Evolutionary conservation across 192 early-diverging fungal genomes (phyloP).

Genomic region (Coemansia sp.): DNA sequence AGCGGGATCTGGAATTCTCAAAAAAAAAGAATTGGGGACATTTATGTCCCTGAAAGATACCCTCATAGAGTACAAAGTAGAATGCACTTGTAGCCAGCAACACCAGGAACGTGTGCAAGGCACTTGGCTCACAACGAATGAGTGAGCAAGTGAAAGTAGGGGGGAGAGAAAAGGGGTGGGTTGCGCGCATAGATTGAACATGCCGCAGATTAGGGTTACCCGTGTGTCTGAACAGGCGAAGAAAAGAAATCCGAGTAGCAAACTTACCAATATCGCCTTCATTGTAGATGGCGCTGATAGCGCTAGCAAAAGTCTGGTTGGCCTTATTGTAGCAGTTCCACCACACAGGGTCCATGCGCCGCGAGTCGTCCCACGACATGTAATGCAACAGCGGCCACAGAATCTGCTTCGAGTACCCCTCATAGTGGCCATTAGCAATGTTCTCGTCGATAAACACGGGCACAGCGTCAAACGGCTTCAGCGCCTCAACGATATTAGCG

Average conservation of each 20-base stretch:
- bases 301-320: slow-evolving; percentile 76
- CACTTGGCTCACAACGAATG: neutral
- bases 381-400: slow-evolving; percentile 97
- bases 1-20: neutral
- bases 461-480: slow-evolving; percentile 61
- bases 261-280: slow-evolving; percentile 66
- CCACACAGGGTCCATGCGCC: slow-evolving; percentile 63
- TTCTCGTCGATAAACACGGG: slow-evolving; percentile 80
- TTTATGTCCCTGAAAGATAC: neutral
- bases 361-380: slow-evolving; percentile 79
- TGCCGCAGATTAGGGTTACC: slow-evolving; percentile 7
- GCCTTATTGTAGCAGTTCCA: slow-evolving; percentile 84
- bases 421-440: slow-evolving; percentile 82
- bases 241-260: neutral
- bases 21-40: neutral
- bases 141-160: neutral
- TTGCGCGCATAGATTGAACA: slow-evolving; percentile 4
- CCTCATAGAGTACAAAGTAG: neutral
- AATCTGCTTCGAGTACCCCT: slow-evolving; percentile 97
- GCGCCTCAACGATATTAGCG: slow-evolving; percentile 56
- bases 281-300: slow-evolving; percentile 70
- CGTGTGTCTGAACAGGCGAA: neutral
- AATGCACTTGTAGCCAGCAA: neutral
- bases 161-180: neutral
- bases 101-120: neutral